Evolutionary conservation across 2,329 filamentous ascomycete genomes (phyloP).

Genomic region (Neopestalotiopsis sp.): DNA sequence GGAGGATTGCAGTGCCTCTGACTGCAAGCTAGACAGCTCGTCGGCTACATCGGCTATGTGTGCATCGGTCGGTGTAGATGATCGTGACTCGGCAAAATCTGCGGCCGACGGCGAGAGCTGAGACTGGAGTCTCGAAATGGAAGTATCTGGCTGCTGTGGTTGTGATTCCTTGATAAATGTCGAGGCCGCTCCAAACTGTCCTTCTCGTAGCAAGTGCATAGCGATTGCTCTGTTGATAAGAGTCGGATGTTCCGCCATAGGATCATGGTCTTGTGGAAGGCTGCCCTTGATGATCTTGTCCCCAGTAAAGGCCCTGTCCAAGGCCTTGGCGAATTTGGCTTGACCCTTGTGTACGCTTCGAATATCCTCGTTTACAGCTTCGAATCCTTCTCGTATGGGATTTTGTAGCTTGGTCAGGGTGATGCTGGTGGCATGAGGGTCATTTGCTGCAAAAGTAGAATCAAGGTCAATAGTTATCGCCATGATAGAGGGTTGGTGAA

Average conservation of each 20-base stretch:
- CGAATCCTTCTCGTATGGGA: constrained; percentile 81
- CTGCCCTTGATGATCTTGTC: constrained; percentile 72
- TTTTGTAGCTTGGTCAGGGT: constrained; percentile 86
- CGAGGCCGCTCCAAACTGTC: constrained; percentile 86
- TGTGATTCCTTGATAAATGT: constrained; percentile 80
- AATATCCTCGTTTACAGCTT: constrained; percentile 79
- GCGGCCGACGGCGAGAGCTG: constrained; percentile 31
- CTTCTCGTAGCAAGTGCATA: constrained; percentile 95
- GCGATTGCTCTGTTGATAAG: constrained; percentile 92
- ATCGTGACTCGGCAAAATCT: constrained; percentile 26
- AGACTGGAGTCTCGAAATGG: constrained; percentile 17
- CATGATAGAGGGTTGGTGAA: background rate
- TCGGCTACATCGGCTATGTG: constrained; percentile 39
- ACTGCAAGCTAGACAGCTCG: constrained; percentile 64
- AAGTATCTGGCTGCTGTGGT: constrained; percentile 30
- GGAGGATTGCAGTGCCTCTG: constrained; percentile 73
- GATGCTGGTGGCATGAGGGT: constrained; percentile 73
- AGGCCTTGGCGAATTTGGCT: constrained; percentile 81
- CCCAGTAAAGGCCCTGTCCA: constrained; percentile 81
- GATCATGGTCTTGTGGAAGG: constrained; percentile 80
- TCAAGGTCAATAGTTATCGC: constrained; percentile 2
- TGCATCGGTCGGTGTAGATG: constrained; percentile 29
- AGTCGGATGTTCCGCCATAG: constrained; percentile 73
- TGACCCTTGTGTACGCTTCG: constrained; percentile 84
- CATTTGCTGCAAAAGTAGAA: constrained; percentile 45